Evolutionary conservation across 2,329 filamentous ascomycete genomes (phyloP), one percentile per base, ranked within the genome.

Genomic region (Colletotrichum musicola): DNA sequence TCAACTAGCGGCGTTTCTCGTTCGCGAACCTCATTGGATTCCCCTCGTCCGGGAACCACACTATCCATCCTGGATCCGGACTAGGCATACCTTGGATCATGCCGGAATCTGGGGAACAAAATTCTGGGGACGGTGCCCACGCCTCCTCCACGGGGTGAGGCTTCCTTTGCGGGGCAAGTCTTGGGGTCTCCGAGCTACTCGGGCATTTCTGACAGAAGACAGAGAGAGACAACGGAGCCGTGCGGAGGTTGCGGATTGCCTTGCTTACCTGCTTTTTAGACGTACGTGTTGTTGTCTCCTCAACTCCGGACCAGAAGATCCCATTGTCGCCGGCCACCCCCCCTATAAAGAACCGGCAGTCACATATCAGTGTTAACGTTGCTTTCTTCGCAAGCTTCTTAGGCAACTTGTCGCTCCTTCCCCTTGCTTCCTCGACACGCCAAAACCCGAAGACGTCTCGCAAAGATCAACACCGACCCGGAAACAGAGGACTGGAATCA

Each of bases 31-130:
- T 10, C 14, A 64, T 59, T 14, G 62, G 62, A 13, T 44, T 51
- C 53, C 53, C 62, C 53, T 64, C 54, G 30, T 44, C 54, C 53
- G 62, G 22, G 16, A 51, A 42, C 62, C 46, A 35, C 62, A 59
- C 54, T 25, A 30, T 18, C 53, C 20, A 27, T 61, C 18, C n/a
- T 25, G 30, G 13, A 51, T 16, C 3, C 46, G 20, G 16, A 14
- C 46, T n/a, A 57, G 27, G n/a, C 16, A 16, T 6, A 58, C 42
- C 47, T 38, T 20, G 13, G 38, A 10, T 47, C 4, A 6, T 47
- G 18, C 55, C 56, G 35, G 35, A 64, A 35, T 53, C 47, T 16
- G 62, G 62, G 62, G 62, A 42, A 20, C 14, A 18, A 22, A 46
- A 53, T 59, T 46, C 62, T 47, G 62, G 54, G 54, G 55, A 53